phyloP scores from a whole-genome alignment of 129 eudicot species.

The Ambrosia trifida region DNA sequence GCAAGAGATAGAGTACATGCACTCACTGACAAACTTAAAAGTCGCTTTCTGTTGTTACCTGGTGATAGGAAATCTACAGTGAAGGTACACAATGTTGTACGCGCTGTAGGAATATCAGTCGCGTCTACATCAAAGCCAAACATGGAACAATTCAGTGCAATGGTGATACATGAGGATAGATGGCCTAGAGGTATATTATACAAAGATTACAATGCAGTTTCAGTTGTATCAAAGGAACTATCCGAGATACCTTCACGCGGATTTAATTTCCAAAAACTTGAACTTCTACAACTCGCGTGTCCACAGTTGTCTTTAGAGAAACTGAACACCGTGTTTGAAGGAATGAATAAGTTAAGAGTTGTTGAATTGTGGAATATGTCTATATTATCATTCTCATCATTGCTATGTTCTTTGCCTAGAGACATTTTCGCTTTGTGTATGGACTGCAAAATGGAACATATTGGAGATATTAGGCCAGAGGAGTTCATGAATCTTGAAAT shows the following conservation, averaged over 20 bases:
- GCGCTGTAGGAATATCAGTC: slow-evolving; percentile 39
- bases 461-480: slow-evolving; percentile 29
- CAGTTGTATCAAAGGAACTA: slow-evolving; percentile 36
- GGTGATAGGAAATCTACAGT: slow-evolving; percentile 39
- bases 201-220: slow-evolving; percentile 29
- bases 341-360: slow-evolving; percentile 28
- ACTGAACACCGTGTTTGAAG: slow-evolving; percentile 23
- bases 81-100: slow-evolving; percentile 45
- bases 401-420: slow-evolving; percentile 30
- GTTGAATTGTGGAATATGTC: slow-evolving; percentile 40
- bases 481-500: slow-evolving; percentile 44
- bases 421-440: slow-evolving; percentile 30
- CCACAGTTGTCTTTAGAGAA: slow-evolving; percentile 34
- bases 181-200: slow-evolving; percentile 32
- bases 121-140: slow-evolving; percentile 30
- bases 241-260: slow-evolving; percentile 39
- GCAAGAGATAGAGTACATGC: slow-evolving; percentile 36
- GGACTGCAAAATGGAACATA: slow-evolving; percentile 34
- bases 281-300: slow-evolving; percentile 39
- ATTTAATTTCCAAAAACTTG: slow-evolving; percentile 21
- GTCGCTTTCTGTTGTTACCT: slow-evolving; percentile 26
- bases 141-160: slow-evolving; percentile 16
- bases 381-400: slow-evolving; percentile 22
- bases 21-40: slow-evolving; percentile 33
- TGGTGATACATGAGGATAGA: slow-evolving; percentile 38